Base-by-base conservation (phyloP, 192 early-diverging fungal genomes). In the Coemansia sp. region DNA sequence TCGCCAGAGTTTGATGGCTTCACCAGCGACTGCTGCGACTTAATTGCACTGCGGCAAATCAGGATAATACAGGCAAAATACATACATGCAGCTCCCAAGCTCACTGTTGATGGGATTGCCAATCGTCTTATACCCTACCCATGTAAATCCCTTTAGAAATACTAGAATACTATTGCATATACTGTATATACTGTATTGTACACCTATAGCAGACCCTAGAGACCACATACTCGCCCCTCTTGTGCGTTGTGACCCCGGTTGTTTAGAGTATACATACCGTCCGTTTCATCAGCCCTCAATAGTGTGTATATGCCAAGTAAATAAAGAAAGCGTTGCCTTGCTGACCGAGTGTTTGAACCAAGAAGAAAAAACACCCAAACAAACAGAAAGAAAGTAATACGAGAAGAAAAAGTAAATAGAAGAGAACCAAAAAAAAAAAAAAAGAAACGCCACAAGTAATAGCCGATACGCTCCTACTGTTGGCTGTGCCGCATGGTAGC, bases 91-190 rank as follows among this genome's bases (percentile, higher is more conserved):
- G 61, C 26, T 0, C 16, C 48, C 1, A 78, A 41, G 4, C 66
- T 57, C 0, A 57, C 63, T 4, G 63, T 58, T 1, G 74, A 78
- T 1, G 74, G 69, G 0, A 71, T n/a, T 14, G 69, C 51, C 10
- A 70, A 50, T 15, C 68, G 43, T 12, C 48, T 40, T 9, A 78
- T 45, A 9, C 60, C 56, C 74, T 78, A 78, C 50, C 33, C 13
- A n/a, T n/a, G 26, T 21, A 28, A 19, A 38, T 33, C 33, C 6
- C 10, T 35, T 35, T 1, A 7, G 33, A 35, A 35, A 4, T 26
- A 5, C 33, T 7, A 35, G 33, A 35, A 35, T 9, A 35, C 33
- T 2, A 7, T 1, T 35, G 33, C 33, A 35, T 35, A 35, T 7
- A 31, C 16, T 45, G 8, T 45, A 46, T 46, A 19, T 46, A 46